A percentile compares a stretch with the other conserved stretches of the same genome.
These are phyloP conservation scores for Coemansia sp. DNA, from an alignment of 192 early-diverging fungal genomes.

Conservation along the genomic window DNA sequence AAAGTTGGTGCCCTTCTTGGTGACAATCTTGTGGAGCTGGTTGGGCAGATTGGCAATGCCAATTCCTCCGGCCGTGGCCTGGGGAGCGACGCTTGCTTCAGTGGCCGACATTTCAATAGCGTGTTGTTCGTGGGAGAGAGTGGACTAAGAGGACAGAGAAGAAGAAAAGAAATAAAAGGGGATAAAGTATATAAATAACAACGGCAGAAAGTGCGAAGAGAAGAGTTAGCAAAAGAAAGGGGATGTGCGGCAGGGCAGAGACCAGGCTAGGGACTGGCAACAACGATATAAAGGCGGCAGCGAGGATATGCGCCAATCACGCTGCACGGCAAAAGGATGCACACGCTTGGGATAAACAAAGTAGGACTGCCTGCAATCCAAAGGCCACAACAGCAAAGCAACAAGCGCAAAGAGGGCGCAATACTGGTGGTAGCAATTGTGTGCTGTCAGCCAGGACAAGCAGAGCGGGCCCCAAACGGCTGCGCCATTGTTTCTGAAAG, in stretches of 20 bases:
- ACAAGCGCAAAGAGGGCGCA: slow-evolving; percentile 5
- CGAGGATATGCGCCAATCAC: slow-evolving; percentile 1
- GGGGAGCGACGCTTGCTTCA: slow-evolving; percentile 41
- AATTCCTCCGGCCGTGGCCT: slow-evolving; percentile 59
- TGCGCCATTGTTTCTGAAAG: neutral
- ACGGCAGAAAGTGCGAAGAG: slow-evolving; percentile 8
- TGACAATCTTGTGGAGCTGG: slow-evolving; percentile 97
- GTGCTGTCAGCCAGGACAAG: neutral
- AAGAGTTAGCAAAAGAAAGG: slow-evolving; percentile 1
- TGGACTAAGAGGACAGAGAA: neutral
- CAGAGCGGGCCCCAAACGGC: slow-evolving; percentile 1
- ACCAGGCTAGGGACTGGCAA: slow-evolving; percentile 1
- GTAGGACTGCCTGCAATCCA: neutral
- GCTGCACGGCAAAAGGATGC: slow-evolving; percentile 1
- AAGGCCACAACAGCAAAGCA: neutral
- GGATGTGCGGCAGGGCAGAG: slow-evolving; percentile 2
- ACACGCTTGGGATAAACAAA: slow-evolving; percentile 7
- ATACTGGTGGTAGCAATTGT: slow-evolving; percentile 6
- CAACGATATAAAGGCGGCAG: slow-evolving; percentile 3
- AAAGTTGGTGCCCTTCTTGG: slow-evolving; percentile 93
- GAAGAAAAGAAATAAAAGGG: neutral
- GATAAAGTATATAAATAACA: neutral
- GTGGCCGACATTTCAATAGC: slow-evolving; percentile 39
- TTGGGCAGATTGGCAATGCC: slow-evolving; percentile 99
- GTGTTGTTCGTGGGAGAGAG: neutral